Base-by-base conservation (phyloP, 768 basidiomycete genomes). In the Boletellus ananiceps region DNA sequence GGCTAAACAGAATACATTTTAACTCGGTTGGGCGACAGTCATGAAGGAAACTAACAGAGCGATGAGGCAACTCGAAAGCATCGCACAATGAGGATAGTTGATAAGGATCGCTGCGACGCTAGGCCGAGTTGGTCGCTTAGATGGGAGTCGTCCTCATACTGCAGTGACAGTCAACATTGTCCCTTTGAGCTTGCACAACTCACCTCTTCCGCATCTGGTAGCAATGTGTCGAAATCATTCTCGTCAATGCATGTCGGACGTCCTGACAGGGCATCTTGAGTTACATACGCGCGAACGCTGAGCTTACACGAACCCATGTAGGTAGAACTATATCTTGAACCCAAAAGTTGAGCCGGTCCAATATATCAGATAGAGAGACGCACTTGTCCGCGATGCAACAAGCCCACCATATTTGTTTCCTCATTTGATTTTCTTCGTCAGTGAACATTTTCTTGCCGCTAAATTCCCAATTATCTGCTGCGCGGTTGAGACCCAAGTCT, bases 361-460 rank as follows among this genome's bases (percentile, higher is more conserved):
- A 43, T 16, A 42, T 19, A 38, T 43, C 31, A 46, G n/a, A 48
- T 19, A 29, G 36, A 51, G 36, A 51, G 39, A 56, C 77, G 29
- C 54, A 87, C 86, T 84, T 78, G 58, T 91, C 86, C 37, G 80
- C 79, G 37, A 83, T 69, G 57, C 79, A 77, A 60, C 86, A 89
- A 14, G 77, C 74, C 84, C 86, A 88, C 88, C 88, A 91, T 37
- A 88, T 84, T 55, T 87, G 85, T 43, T 81, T 79, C 53, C 88
- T 76, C 5, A 75, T 78, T 63, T 88, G 85, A 25, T 78, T 81
- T 64, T 90, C 88, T 57, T 81, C 75, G 13, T 69, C 62, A 8
- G 78, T 78, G 56, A 90, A 88, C 32, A 90, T 64, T 49, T 75
- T 74, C 40, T 72, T 75, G 13, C 80, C 81, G 48, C 80, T 72